Evolutionary conservation across 345 rosid genomes (phyloP), one percentile per base, ranked within the genome.

Genomic region (Orychophragmus violaceus): DNA sequence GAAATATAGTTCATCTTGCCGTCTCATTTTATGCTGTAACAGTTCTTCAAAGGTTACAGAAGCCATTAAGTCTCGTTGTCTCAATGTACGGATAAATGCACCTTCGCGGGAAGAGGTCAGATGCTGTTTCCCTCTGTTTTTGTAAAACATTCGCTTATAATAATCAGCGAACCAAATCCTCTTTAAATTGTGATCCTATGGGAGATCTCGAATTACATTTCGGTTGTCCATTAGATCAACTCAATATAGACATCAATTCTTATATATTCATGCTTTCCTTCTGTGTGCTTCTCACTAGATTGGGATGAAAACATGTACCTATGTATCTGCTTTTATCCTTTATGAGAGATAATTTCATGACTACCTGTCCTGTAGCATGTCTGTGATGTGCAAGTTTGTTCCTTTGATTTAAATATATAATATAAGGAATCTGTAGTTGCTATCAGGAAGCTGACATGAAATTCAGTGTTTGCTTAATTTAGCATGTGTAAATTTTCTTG

Each of bases 21-120:
- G 95, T 51, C 83, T 94, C 58, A 87, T 94, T 68, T 84, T 90
- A 44, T 94, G 96, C 79, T 87, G 99, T 69, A 90, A 94, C 75
- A 91, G 97, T 54, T 94, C 96, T 69, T 93, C 97, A 8, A 94
- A 82, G 81, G 97, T 93, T 49, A 81, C 91, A 3, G 98, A 93
- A 78, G 98, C 98, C 16, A 93, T 93, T 57, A 84, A 90, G 45
- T 94, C 97, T 64, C 95, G 99, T 12, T 94, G 98, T 75, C 83
- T 93, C 66, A 93, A 93, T 77, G 80, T 93, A 50, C 81, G 89
- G 45, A 76, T 94, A 72, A 90, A 81, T 83, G 81, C 96, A 65
- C 99, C 99, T 21, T 68, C 84, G 18, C 87, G 87, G 76, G 97
- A 87, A 70, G 79, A 88, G 97, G 99, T 93, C 27, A 25, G 4